Percentiles rank a stretch among this genome's conserved stretches.
Evolutionary conservation across 345 rosid genomes (phyloP).

Genomic region (Hevea brasiliensis): DNA sequence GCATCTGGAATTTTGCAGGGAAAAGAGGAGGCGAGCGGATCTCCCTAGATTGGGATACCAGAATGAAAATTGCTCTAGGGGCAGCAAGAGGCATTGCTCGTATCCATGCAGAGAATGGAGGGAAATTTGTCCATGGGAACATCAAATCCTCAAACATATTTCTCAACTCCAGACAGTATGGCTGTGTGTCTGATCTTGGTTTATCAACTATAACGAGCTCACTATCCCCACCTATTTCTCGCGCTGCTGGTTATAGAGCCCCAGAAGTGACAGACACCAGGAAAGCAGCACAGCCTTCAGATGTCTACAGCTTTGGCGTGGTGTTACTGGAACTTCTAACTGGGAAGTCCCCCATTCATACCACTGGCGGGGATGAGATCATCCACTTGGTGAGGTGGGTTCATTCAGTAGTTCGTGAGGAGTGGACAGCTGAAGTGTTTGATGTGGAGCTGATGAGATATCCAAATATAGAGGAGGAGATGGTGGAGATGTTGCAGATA

Average conservation of each 20-base stretch:
- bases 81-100: constrained; percentile 82
- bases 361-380: constrained; percentile 81
- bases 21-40: constrained; percentile 62
- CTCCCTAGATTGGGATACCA: constrained; percentile 78
- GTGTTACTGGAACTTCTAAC: constrained; percentile 91
- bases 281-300: constrained; percentile 83
- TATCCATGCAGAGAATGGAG: constrained; percentile 65
- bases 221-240: constrained; percentile 68
- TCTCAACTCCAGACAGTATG: constrained; percentile 58
- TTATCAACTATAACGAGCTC: constrained; percentile 75
- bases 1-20: constrained; percentile 38
- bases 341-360: constrained; percentile 83
- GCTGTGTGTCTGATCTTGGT: constrained; percentile 86
- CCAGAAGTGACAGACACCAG: constrained; percentile 93
- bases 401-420: constrained; percentile 94
- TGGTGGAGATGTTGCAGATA: constrained; percentile 97
- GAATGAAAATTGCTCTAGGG: constrained; percentile 81
- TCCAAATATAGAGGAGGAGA: constrained; percentile 93
- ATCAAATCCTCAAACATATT: constrained; percentile 90
- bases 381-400: constrained; percentile 97
- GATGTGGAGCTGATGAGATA: constrained; percentile 87
- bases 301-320: constrained; percentile 95
- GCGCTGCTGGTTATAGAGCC: constrained; percentile 93
- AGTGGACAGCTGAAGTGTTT: constrained; percentile 97
- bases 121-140: constrained; percentile 86